A percentile compares a stretch with the other conserved stretches of the same genome.
Evolutionary conservation across 1,284 basidiomycete genomes (phyloP).

Genomic region (Apiotrichum mycotoxinovorans): DNA sequence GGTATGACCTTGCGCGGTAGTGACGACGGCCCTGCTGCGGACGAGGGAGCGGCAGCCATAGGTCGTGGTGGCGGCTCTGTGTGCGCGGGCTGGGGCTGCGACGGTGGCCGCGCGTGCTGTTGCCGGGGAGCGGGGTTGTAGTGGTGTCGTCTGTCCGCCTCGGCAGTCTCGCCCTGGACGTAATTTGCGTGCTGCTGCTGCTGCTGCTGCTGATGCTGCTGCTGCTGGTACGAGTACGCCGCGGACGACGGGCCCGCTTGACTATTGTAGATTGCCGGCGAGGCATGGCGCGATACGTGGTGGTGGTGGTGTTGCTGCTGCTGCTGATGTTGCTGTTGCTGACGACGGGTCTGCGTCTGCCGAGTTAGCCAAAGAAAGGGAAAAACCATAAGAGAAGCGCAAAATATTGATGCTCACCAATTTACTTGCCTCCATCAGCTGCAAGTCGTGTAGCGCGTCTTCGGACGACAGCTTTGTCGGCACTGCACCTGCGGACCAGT

Average conservation of each 20-base stretch:
- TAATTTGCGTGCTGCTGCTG: constrained; percentile 15
- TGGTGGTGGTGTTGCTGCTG: constrained; percentile 7
- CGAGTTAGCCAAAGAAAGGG: too few relatives aligned
- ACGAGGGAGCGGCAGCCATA: background rate
- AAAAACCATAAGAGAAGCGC: background rate
- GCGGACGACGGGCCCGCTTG: constrained; percentile 14
- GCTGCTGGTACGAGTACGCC: constrained; percentile 13
- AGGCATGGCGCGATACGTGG: constrained; percentile 29
- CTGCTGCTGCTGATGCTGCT: constrained; percentile 9
- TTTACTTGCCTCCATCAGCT: constrained; percentile 43
- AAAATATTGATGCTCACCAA: background rate
- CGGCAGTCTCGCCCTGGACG: constrained; percentile 3
- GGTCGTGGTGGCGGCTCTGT: background rate
- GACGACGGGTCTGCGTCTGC: background rate
- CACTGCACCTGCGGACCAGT: constrained; percentile 43
- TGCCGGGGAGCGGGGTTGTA: background rate
- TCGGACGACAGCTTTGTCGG: constrained; percentile 29
- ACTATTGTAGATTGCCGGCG: constrained; percentile 27
- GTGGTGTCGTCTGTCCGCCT: constrained; percentile 8
- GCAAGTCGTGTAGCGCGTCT: constrained; percentile 39
- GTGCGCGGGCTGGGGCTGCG: background rate
- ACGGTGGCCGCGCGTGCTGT: background rate
- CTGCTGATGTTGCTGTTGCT: too few relatives aligned
- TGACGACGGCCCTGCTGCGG: background rate
- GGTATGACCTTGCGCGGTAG: background rate